Base-by-base conservation (phyloP, 1,284 basidiomycete species). In the Golubevia pallescens region DNA sequence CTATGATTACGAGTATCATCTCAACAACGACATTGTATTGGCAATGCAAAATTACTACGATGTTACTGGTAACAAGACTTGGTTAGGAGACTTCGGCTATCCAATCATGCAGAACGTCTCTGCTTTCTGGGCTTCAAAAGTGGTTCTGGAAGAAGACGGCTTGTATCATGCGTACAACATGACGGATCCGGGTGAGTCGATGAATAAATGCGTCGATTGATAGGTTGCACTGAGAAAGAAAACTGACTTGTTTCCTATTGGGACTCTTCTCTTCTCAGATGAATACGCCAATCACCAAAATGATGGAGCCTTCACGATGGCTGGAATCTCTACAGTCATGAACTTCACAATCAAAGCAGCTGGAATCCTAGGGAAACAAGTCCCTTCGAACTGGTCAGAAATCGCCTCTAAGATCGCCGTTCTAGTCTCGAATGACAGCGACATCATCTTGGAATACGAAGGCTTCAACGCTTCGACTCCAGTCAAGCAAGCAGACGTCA, bases 401-500 rank as follows among this genome's bases (percentile, higher is more conserved):
- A 74, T 80, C 52, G 58, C 60, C 57, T 62, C 42, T n/a, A 67
- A 54, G 56, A 71, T 61, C 42, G 68, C 24, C 6, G 60, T 58
- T 61, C 62, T 64, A 13, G 63, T 59, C 32, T 58, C 65, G 32
- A 58, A 66, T 4, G 57, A 63, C 14, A 60, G n/a, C 20, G 65
- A 65, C 8, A 75, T 77, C 52, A 51, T 77, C 16, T 60, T 77
- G 34, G 78, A 79, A 57, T 80, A 66, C 28, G 74, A 78, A 34
- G 75, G 73, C 1, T 76, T 75, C 57, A 77, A 73, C 57, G 66
- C 63, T 20, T 62, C 69, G 1, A 71, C 69, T 2, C 57, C 53
- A 8, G 71, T 80, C 57, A 81, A 81, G 65, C 79, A 81, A 55
- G 79, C 79, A 8, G 79, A 81, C 38, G 74, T 78, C 19, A 69